Conservation (phyloP, 208 protist genomes). For the Trypanosomatidae sp. region DNA sequence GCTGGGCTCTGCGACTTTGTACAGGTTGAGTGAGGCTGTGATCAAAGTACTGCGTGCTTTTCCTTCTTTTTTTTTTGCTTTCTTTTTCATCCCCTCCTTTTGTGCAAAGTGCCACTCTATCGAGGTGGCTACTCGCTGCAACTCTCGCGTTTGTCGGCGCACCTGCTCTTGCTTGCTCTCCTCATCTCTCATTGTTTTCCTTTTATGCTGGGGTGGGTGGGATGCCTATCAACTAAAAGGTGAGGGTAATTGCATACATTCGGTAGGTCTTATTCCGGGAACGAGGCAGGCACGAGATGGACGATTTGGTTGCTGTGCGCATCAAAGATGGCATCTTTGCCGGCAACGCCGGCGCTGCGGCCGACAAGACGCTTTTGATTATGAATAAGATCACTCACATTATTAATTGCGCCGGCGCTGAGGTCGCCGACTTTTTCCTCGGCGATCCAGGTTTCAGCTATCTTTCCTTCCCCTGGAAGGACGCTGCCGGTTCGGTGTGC, state of each 20-base stretch:
- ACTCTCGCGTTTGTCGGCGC: neutral
- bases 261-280: neutral
- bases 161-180: neutral
- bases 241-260: neutral
- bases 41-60: neutral
- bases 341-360: conserved; percentile 80
- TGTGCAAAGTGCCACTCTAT: neutral
- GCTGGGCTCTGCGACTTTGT: neutral
- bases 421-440: conserved; percentile 80
- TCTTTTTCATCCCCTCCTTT: conserved; percentile 1
- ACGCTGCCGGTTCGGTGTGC: conserved; percentile 67
- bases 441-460: conserved; percentile 81
- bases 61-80: neutral
- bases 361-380: conserved; percentile 86
- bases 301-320: conserved; percentile 83
- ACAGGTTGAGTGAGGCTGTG: neutral
- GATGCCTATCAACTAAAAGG: neutral
- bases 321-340: conserved; percentile 94
- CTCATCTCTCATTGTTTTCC: conserved; percentile 11
- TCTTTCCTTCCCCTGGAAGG: conserved; percentile 91
- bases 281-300: conserved; percentile 5
- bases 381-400: conserved; percentile 94
- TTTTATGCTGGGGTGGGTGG: neutral
- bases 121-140: neutral
- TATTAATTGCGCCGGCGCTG: conserved; percentile 90